Evolutionary conservation across 768 basidiomycete genomes (phyloP), one percentile per base, ranked within the genome.

Genomic region (Lactifluus subvellereus): DNA sequence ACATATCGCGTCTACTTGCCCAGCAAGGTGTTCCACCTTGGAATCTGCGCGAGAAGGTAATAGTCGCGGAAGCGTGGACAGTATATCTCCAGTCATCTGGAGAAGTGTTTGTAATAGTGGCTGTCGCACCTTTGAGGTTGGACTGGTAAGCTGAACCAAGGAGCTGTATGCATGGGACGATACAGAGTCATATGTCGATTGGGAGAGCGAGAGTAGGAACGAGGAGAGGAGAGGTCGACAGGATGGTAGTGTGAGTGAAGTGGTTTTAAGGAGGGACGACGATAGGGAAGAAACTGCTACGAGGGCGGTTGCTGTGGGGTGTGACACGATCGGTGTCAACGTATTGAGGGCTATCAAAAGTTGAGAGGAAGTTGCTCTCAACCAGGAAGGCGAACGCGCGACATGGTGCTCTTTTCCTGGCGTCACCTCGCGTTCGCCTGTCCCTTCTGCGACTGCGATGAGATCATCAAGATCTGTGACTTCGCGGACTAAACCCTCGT

Each of bases 301-400:
- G 14, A 89, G 81, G 6, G 89, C 91, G 4, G 77, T 72, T 2
- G 88, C 79, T 0, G 83, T 89, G 13, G 87, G 84, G 70, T 96
- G 93, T 2, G 82, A 80, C 13, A 88, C 74, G 13, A 93, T 78
- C 0, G 87, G 80, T 1, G 87, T 82, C 20, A 98, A 76, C 0
- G 87, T 77, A 67, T 91, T 89, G 56, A 98, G 71, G 8, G 94
- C 91, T 27, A 92, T 87, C 51, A 89, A 84, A 11, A 98, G 75
- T 69, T 97, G 94, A 6, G 91, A 82, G 2, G 89, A 78, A 1
- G 92, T 94, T 40, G 83, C 93, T 22, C 80, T 81, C 49, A 97
- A 79, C 91, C 95, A 98, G 0, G 86, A 78, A 13, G 83, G 71
- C 0, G 89, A 60, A 43, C 67, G 64, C n/a, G 20, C 20, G 14